Conservation (phyloP, 2,329 filamentous ascomycete species). For the Aspergillus jensenii region DNA sequence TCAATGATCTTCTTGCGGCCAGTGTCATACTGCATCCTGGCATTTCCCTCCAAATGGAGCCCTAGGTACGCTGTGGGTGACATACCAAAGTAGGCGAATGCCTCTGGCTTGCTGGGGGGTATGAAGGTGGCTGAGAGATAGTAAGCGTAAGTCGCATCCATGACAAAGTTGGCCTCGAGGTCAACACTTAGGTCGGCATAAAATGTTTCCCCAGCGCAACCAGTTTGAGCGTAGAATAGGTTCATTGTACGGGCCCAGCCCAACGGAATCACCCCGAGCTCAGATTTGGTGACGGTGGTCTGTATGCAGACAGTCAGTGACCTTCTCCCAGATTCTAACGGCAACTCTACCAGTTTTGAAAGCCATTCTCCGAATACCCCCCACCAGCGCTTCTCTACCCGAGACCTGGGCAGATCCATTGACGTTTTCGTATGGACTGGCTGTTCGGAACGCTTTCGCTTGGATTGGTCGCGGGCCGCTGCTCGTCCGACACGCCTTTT, state of each 20-base stretch:
- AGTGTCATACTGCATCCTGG: slow-evolving; percentile 6
- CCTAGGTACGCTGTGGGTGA: slow-evolving; percentile 12
- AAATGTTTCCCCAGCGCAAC: slow-evolving; percentile 16
- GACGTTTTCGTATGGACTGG: too few relatives aligned
- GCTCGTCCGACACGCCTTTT: neutral
- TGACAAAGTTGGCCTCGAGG: slow-evolving; percentile 17
- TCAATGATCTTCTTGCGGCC: slow-evolving; percentile 21
- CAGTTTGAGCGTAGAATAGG: slow-evolving; percentile 6
- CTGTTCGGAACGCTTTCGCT: neutral
- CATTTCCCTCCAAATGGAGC: slow-evolving; percentile 14
- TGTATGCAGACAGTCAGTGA: neutral
- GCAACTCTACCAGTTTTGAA: slow-evolving; percentile 3
- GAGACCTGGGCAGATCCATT: neutral
- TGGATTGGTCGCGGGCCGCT: neutral
- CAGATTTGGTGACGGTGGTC: slow-evolving; percentile 11
- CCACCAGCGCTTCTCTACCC: slow-evolving; percentile 10
- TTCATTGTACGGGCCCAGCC: neutral
- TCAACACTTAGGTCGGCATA: slow-evolving; percentile 13
- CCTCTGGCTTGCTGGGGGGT: neutral
- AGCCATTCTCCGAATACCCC: slow-evolving; percentile 14
- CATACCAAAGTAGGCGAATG: slow-evolving; percentile 14
- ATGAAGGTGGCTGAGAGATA: neutral
- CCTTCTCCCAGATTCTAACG: too few relatives aligned
- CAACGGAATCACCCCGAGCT: slow-evolving; percentile 7
- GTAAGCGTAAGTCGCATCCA: slow-evolving; percentile 13